Base-by-base conservation (phyloP, 768 basidiomycete species). In the Leucosporidium yakuticum region DNA sequence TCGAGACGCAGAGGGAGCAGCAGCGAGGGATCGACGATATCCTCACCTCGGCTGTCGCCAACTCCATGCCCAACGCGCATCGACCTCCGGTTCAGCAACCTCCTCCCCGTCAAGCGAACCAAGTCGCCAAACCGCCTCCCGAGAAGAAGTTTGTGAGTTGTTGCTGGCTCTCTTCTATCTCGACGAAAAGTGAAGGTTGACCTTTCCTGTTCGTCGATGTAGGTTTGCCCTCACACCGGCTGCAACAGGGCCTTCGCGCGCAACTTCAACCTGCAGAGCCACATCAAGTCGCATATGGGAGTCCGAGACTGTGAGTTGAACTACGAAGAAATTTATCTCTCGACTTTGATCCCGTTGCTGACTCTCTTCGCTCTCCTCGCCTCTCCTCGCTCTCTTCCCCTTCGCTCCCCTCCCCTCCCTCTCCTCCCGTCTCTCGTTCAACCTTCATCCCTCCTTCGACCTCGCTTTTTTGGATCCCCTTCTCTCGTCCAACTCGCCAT, bases 191-290 rank as follows among this genome's bases (percentile, higher is more conserved):
- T 21, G 50, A 51, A 51, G 3, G 50, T 21, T 51, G 50, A 51
- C 50, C 23, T 23, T 21, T 27, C 23, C 50, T 3, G 6, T 4
- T 49, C n/a, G n/a, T n/a, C n/a, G 27, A 21, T 32, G 25, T 54
- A 67, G 66, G 34, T 60, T 9, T 75, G 74, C 65, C 67, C 73
- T 25, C 69, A 73, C 57, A 57, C 60, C 4, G 68, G 65, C 20
- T 75, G 74, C 67, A 69, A 68, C 19, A 60, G 70, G 19, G 65
- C 64, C 8, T 75, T 75, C 49, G 71, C 73, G 17, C 54, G 74
- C n/a, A 74, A 75, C 63, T 75, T 74, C 69, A 75, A 75, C 67
- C 68, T 74, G 34, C 63, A 66, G 44, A 65, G 58, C n/a, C 74
- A 75, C 58, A 60, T 68, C 64, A 68, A 70, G 67, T 50, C 31